These are phyloP conservation scores for Claviceps digitariae DNA, from an alignment of 2,329 filamentous ascomycete species.

Conservation along the genomic window DNA sequence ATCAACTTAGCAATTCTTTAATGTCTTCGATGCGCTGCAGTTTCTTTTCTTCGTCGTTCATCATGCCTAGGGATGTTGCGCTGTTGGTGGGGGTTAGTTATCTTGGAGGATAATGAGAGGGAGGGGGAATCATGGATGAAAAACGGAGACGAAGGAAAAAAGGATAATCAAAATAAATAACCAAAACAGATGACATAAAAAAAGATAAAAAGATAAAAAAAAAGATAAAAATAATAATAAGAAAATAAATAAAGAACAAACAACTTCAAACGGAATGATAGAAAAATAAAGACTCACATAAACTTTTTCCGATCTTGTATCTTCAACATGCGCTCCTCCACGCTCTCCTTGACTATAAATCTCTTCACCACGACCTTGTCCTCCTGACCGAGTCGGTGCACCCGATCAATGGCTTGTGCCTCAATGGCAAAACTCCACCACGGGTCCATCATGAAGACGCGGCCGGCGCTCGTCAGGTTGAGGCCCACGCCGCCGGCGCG, in stretches of 20 bases:
- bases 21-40: slow-evolving; percentile 86
- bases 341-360: slow-evolving; percentile 81
- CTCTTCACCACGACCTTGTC: slow-evolving; percentile 73
- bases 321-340: slow-evolving; percentile 87
- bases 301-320: slow-evolving; percentile 96
- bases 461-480: slow-evolving; percentile 76
- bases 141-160: not conserved
- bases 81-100: slow-evolving; percentile 29
- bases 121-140: not conserved
- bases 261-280: too few relatives aligned
- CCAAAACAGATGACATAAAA: not conserved
- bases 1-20: slow-evolving; percentile 65
- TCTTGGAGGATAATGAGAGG: not conserved
- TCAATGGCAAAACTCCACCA: slow-evolving; percentile 99
- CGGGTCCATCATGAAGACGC: slow-evolving; percentile 98
- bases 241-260: not conserved
- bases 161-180: not conserved
- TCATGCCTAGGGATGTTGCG: slow-evolving; percentile 89
- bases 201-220: not conserved
- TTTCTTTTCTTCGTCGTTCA: slow-evolving; percentile 87
- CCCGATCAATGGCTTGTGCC: slow-evolving; percentile 91
- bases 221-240: not conserved
- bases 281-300: slow-evolving; percentile 46
- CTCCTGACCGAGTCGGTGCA: slow-evolving; percentile 92
- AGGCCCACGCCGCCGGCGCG: slow-evolving; percentile 87